Conservation (phyloP, 2,329 filamentous ascomycete genomes). For the Pezizomycotina sp. region DNA sequence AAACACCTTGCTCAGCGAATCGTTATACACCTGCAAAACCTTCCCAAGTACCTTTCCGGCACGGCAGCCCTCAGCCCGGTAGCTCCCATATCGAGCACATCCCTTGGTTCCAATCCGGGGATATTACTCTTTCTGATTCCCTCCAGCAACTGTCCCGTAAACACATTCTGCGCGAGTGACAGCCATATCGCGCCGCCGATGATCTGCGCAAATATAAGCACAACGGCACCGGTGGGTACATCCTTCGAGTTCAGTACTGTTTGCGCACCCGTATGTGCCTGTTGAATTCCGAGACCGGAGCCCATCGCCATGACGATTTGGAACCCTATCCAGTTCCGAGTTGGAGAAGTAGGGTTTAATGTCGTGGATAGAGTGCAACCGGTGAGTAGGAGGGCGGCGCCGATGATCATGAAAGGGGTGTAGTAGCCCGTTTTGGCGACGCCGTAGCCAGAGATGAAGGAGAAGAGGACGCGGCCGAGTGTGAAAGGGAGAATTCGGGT, state of each 20-base stretch:
- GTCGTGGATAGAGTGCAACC: conserved; percentile 33
- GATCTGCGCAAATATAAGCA: conserved; percentile 35
- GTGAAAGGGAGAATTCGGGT: conserved; percentile 33
- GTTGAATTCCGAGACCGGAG: conserved; percentile 33
- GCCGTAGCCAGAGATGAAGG: conserved; percentile 31
- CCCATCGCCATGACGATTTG: conserved; percentile 37
- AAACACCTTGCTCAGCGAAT: conserved; percentile 36
- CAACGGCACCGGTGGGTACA: conserved; percentile 31
- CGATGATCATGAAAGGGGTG: conserved; percentile 31
- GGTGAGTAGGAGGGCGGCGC: conserved; percentile 21
- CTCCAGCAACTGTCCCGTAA: conserved; percentile 31
- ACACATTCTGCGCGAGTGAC: conserved; percentile 34
- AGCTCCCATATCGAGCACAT: conserved; percentile 40
- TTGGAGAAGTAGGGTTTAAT: conserved; percentile 28
- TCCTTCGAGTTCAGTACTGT: conserved; percentile 32
- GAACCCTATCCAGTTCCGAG: conserved; percentile 36
- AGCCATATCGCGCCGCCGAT: conserved; percentile 35
- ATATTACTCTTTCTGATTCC: conserved; percentile 30
- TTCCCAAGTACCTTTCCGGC: conserved; percentile 31
- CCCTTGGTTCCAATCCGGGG: conserved; percentile 33
- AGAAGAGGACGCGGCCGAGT: conserved; percentile 33
- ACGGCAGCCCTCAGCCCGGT: conserved; percentile 33
- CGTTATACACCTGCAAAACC: conserved; percentile 37
- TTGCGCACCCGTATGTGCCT: conserved; percentile 35
- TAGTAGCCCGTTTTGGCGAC: conserved; percentile 33